A percentile compares a stretch with the other conserved stretches of the same genome.
Evolutionary conservation across 768 basidiomycete species (phyloP).

Genomic region (Mycena alexandri): DNA sequence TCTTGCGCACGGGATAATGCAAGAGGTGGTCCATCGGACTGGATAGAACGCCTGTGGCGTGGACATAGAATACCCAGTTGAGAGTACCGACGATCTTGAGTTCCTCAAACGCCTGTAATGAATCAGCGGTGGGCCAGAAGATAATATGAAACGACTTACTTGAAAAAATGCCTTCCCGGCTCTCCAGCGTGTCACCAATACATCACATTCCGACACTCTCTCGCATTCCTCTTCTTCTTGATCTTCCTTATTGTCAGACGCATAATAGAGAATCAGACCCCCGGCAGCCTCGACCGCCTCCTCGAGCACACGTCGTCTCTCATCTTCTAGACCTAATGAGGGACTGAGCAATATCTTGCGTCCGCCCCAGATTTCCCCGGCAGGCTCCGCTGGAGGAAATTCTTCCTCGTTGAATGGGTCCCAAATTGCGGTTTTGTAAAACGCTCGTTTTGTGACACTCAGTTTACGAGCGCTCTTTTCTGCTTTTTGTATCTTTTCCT

Average conservation of each 20-base stretch:
- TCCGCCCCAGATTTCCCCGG: slow-evolving; percentile 66
- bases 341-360: slow-evolving; percentile 72
- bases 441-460: slow-evolving; percentile 47
- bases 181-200: slow-evolving; percentile 79
- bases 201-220: slow-evolving; percentile 67
- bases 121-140: slow-evolving; percentile 4
- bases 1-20: slow-evolving; percentile 85
- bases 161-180: slow-evolving; percentile 77
- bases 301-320: slow-evolving; percentile 67
- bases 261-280: slow-evolving; percentile 58
- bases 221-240: slow-evolving; percentile 52
- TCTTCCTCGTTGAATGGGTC: slow-evolving; percentile 28
- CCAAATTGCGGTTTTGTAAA: slow-evolving; percentile 50
- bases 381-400: slow-evolving; percentile 34
- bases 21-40: slow-evolving; percentile 81
- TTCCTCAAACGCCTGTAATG: slow-evolving; percentile 66
- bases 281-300: slow-evolving; percentile 72
- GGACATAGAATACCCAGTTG: slow-evolving; percentile 86
- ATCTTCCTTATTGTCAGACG: slow-evolving; percentile 43
- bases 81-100: slow-evolving; percentile 81
- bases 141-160: slow-evolving; percentile 55
- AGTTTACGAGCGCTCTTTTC: slow-evolving; percentile 48
- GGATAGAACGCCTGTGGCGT: slow-evolving; percentile 69
- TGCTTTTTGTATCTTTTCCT: slow-evolving; percentile 40
- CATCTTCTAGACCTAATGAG: slow-evolving; percentile 65